These are phyloP conservation scores for Allodekkera sacchari DNA, from an alignment of 805 yeast species.

Conservation along the genomic window DNA sequence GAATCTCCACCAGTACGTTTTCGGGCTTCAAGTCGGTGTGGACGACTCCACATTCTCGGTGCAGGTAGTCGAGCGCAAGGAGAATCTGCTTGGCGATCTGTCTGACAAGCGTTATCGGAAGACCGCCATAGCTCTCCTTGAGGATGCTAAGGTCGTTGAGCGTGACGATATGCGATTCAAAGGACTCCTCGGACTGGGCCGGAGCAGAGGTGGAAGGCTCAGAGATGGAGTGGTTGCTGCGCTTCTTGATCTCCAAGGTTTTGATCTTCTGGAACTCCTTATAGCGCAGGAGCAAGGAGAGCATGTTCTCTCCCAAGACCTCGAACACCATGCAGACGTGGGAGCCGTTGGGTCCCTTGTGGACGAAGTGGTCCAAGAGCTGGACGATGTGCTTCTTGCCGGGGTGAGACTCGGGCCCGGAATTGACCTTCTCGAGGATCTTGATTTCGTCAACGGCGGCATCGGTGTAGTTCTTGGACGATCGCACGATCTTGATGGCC, in stretches of 20 bases:
- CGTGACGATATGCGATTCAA: conserved; percentile 15
- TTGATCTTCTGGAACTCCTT: conserved; percentile 29
- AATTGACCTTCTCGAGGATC: conserved; percentile 31
- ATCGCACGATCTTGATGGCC: conserved; percentile 55
- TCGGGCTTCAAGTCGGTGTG: conserved; percentile 77
- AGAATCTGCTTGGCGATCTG: conserved; percentile 50
- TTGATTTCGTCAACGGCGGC: conserved; percentile 61
- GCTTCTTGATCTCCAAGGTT: conserved; percentile 17
- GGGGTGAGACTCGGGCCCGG: conserved; percentile 30
- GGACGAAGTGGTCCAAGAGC: conserved; percentile 46
- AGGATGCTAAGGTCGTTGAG: conserved; percentile 27
- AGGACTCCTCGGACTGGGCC: conserved; percentile 1
- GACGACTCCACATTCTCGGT: conserved; percentile 53
- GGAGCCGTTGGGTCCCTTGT: conserved; percentile 53
- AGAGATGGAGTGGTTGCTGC: conserved; percentile 1
- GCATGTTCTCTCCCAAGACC: conserved; percentile 52
- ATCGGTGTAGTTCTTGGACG: conserved; percentile 43
- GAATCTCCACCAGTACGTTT: conserved; percentile 49
- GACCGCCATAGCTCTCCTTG: conserved; percentile 39
- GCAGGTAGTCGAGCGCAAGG: conserved; percentile 49
- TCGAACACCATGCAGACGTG: conserved; percentile 64
- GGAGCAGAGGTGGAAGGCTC: not conserved
- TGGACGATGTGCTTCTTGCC: conserved; percentile 47
- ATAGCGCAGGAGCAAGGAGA: conserved; percentile 41
- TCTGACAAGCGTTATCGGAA: conserved; percentile 46